A percentile compares a stretch with the other conserved stretches of the same genome.
phyloP scores from a whole-genome alignment of 495 filamentous ascomycete genomes.

The Mytilinidion resinicola region DNA sequence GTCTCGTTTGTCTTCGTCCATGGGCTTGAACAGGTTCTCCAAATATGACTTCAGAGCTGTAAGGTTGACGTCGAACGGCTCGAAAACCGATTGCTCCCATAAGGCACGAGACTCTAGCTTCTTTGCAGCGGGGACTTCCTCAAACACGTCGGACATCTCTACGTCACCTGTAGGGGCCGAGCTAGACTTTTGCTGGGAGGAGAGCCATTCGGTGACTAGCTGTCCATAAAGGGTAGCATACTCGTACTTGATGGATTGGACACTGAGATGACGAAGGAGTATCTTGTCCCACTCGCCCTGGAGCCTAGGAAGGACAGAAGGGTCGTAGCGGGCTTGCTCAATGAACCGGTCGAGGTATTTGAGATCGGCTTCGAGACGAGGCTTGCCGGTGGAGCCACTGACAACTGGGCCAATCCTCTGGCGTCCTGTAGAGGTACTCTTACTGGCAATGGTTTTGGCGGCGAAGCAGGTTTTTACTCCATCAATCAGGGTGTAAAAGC shows the following conservation, averaged over 20 bases:
- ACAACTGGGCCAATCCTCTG: slow-evolving; percentile 33
- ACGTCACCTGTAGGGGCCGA: slow-evolving; percentile 1
- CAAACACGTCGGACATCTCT: slow-evolving; percentile 19
- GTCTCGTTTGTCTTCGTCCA: slow-evolving; percentile 32
- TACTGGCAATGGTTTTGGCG: slow-evolving; percentile 28
- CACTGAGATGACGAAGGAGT: slow-evolving; percentile 45
- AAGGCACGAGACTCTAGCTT: slow-evolving; percentile 16
- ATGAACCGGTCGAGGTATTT: slow-evolving; percentile 49
- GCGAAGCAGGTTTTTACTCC: slow-evolving; percentile 40
- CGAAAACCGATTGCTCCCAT: slow-evolving; percentile 26
- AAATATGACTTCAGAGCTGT: slow-evolving; percentile 47
- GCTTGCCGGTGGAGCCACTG: slow-evolving; percentile 30
- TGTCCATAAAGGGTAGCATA: slow-evolving; percentile 57
- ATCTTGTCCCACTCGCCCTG: slow-evolving; percentile 44
- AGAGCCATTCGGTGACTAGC: slow-evolving; percentile 59
- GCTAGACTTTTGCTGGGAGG: slow-evolving; percentile 18
- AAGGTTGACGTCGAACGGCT: slow-evolving; percentile 39
- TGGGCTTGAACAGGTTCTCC: slow-evolving; percentile 44
- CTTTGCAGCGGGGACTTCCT: slow-evolving; percentile 18
- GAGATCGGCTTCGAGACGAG: slow-evolving; percentile 39
- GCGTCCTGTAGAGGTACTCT: slow-evolving; percentile 18
- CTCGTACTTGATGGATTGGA: slow-evolving; percentile 51
- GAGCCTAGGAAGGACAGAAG: slow-evolving; percentile 45
- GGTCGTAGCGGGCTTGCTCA: slow-evolving; percentile 51
- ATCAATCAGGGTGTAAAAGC: slow-evolving; percentile 37